phyloP scores from a whole-genome alignment of 441 rosid genomes.

The Capsella rubella region DNA sequence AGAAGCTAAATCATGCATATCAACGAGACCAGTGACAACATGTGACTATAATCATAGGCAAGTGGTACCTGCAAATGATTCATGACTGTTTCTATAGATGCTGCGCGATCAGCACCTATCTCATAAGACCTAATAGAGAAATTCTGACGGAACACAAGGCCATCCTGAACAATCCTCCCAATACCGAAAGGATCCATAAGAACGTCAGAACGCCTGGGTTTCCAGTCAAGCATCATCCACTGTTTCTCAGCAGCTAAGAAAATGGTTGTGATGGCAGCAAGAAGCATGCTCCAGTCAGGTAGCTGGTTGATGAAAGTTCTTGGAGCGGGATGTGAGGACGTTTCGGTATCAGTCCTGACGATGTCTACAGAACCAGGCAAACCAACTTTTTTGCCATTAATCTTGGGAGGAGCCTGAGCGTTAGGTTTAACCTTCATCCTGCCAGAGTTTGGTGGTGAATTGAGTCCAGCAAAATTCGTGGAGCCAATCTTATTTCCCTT shows the following conservation, averaged over 20 bases:
- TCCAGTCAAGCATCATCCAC: conserved; percentile 99
- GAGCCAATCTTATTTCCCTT: conserved; percentile 61
- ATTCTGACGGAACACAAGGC: conserved; percentile 81
- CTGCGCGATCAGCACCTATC: conserved; percentile 97
- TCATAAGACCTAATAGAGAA: conserved; percentile 97
- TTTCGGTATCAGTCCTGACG: conserved; percentile 57
- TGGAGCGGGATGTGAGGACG: conserved; percentile 60
- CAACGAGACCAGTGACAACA: neutral
- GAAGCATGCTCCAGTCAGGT: conserved; percentile 99
- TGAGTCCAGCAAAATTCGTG: conserved; percentile 57
- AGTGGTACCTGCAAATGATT: conserved; percentile 87
- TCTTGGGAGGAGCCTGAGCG: conserved; percentile 91
- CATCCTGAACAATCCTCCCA: conserved; percentile 92
- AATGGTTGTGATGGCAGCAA: conserved; percentile 93
- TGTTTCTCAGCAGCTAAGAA: conserved; percentile 99
- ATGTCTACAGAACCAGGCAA: conserved; percentile 52
- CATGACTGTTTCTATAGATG: conserved; percentile 98
- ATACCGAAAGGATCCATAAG: conserved; percentile 80
- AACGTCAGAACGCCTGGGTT: conserved; percentile 88
- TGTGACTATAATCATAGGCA: conserved; percentile 11
- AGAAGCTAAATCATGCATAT: conserved; percentile 23
- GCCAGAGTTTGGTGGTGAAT: conserved; percentile 59
- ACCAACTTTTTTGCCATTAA: conserved; percentile 71
- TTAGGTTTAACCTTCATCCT: conserved; percentile 82
- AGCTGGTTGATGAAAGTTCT: conserved; percentile 92